Evolutionary conservation across 352 stramenopile genomes (phyloP), one percentile per base, ranked within the genome.

Genomic region (Globisporangium nagaii): DNA sequence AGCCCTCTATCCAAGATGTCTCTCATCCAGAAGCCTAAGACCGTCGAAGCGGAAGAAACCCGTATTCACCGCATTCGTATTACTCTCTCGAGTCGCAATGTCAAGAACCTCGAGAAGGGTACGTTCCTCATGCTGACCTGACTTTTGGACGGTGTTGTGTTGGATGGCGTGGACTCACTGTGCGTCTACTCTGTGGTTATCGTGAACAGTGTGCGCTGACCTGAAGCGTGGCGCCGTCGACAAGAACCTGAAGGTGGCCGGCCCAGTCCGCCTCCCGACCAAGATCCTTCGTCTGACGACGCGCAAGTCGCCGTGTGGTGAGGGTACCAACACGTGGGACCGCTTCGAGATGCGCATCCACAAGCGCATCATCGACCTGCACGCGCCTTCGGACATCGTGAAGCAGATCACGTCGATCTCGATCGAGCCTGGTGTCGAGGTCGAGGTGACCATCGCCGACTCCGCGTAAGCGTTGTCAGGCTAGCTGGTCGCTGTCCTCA

Each of bases 261-360:
- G 97, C 69, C 97, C 97, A 20, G 97, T 99, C 55, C 95, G 97
- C 86, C 85, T 99, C 60, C 97, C 97, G 49, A 99, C 96, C 75
- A 99, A 99, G 90, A 96, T 97, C 67, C 87, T 99, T 49, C 90
- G 83, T 66, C 95, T 99, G 55, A 99, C 97, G 58, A 99, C 96
- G 60, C 96, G 97, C 69, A 99, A 99, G 93, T 98, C 97, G 68
- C 97, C 97, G 58, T 98, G 83, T 86, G 86, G 84, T 91, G 86
- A 95, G 64, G 97, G 97, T 97, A 99, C 97, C 88, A 99, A 99
- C 88, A 99, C 97, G 41, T 99, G 95, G 93, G 97, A 99, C 82
- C 85, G 95, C 62, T 99, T 99, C 79, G 96, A 99, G 79, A 99
- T 99, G 96, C 90, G 96, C 73, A 96, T 97, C 69, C 90, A 97